Evolutionary conservation across 164 flowering plant species (phyloP).

Genomic region (Sedum album): DNA sequence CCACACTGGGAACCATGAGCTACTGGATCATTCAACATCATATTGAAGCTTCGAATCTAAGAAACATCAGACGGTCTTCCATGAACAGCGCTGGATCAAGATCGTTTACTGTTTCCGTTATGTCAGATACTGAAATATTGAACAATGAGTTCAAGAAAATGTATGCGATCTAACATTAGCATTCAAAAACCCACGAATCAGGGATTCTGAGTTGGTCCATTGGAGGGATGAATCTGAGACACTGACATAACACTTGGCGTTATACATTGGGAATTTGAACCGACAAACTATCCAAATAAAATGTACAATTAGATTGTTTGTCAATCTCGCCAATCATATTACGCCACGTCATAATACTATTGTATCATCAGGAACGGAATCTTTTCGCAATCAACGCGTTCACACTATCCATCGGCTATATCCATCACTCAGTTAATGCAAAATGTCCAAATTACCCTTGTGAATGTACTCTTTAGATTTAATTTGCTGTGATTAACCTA

Average conservation of each 20-base stretch:
- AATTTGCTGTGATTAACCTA: too few relatives aligned
- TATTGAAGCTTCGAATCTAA: conserved; percentile 15
- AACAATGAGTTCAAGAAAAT: conserved; percentile 68
- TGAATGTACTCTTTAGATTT: too few relatives aligned
- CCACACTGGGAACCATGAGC: conserved; percentile 22
- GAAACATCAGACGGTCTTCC: conserved; percentile 10
- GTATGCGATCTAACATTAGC: conserved; percentile 56
- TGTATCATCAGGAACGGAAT: neutral
- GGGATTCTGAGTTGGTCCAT: too few relatives aligned
- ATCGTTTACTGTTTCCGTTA: conserved; percentile 52
- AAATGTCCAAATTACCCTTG: neutral
- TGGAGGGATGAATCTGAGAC: too few relatives aligned
- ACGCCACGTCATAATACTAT: neutral
- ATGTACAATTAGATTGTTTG: neutral
- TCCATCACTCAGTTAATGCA: neutral
- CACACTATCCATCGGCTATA: neutral
- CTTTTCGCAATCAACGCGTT: neutral
- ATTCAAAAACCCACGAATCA: too few relatives aligned
- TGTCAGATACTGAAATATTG: conserved; percentile 60
- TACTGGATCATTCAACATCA: conserved; percentile 14
- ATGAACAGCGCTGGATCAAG: conserved; percentile 32
- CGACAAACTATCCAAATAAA: too few relatives aligned
- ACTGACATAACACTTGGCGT: too few relatives aligned
- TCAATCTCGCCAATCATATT: neutral
- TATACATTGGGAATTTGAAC: too few relatives aligned